Evolutionary conservation across 371 early-diverging fungal genomes (phyloP).

Genomic region (Mucor plumbeus): DNA sequence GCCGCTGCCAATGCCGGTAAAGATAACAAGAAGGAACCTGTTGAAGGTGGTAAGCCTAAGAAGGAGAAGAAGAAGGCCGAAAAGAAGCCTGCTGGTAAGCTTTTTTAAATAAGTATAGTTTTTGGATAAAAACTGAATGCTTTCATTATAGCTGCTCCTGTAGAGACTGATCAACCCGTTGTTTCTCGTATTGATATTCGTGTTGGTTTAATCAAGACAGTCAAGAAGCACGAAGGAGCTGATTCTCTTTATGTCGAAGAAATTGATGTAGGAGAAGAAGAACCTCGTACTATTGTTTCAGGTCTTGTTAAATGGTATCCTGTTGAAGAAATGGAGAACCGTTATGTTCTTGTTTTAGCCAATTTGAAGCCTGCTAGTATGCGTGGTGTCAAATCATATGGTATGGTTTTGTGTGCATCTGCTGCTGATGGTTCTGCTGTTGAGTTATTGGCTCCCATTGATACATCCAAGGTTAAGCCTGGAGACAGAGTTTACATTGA

Average conservation of each 20-base stretch:
- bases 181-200: slow-evolving; percentile 90
- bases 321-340: slow-evolving; percentile 81
- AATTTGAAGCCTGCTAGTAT: slow-evolving; percentile 96
- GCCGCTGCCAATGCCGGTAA: slow-evolving; percentile 38
- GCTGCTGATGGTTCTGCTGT: slow-evolving; percentile 84
- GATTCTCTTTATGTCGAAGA: slow-evolving; percentile 94
- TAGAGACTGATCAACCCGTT: slow-evolving; percentile 63
- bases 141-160: slow-evolving; percentile 40
- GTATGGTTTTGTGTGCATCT: slow-evolving; percentile 95
- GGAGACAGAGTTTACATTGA: slow-evolving; percentile 93
- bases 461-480: slow-evolving; percentile 76
- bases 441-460: slow-evolving; percentile 90
- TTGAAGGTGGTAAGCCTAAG: slow-evolving; percentile 55
- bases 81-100: slow-evolving; percentile 50
- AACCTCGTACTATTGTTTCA: slow-evolving; percentile 91
- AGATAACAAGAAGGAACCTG: slow-evolving; percentile 47
- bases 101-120: neutral
- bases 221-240: slow-evolving; percentile 90
- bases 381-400: slow-evolving; percentile 94
- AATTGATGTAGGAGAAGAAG: slow-evolving; percentile 85
- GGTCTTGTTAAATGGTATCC: slow-evolving; percentile 94
- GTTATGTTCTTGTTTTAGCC: slow-evolving; percentile 50
- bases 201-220: slow-evolving; percentile 87
- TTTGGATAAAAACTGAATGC: neutral
- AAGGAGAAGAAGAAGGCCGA: slow-evolving; percentile 67